phyloP scores from a whole-genome alignment of 768 basidiomycete genomes.

The Russula ochroleuca region DNA sequence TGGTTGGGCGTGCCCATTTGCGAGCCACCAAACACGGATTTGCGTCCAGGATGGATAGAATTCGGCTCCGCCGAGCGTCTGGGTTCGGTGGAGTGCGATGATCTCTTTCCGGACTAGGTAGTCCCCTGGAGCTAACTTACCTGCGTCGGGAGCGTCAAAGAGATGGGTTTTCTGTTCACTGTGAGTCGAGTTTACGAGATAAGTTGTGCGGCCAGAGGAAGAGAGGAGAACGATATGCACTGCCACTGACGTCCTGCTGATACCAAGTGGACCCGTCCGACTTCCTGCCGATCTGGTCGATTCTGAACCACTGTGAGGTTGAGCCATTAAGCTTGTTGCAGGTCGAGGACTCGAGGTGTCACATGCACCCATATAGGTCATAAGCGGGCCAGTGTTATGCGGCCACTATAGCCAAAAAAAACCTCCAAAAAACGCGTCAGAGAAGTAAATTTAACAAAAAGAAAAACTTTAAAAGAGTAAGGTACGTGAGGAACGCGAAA shows the following conservation, averaged over 20 bases:
- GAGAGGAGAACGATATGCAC: constrained; percentile 25
- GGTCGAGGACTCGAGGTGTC: constrained; percentile 39
- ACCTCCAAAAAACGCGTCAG: no score
- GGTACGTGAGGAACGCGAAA: not conserved
- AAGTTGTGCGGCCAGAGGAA: not conserved
- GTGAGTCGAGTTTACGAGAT: not conserved
- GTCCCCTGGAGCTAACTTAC: constrained; percentile 58
- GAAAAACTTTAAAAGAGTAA: not conserved
- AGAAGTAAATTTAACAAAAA: not conserved
- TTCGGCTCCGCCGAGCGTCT: constrained; percentile 56
- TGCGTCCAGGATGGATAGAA: constrained; percentile 74
- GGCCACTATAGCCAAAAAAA: constrained; percentile 40
- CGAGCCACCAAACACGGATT: constrained; percentile 47
- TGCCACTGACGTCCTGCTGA: no score
- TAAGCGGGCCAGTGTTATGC: constrained; percentile 62
- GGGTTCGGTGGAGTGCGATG: constrained; percentile 68
- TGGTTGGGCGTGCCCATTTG: constrained; percentile 50
- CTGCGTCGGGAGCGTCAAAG: constrained; percentile 37
- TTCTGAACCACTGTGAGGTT: constrained; percentile 70
- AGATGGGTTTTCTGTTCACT: constrained; percentile 30
- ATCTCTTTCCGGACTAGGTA: constrained; percentile 77
- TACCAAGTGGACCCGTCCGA: constrained; percentile 26
- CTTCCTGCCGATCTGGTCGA: constrained; percentile 33
- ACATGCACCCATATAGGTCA: constrained; percentile 71
- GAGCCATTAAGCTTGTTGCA: constrained; percentile 61